phyloP scores from a whole-genome alignment of 176 grass and related monocot species.

The Hordeum vulgare region MorexV3_pseudomolecules_assembly NC_058522.1:66877837-66878336 shows the following conservation, averaged over 20 bases:
- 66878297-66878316: conserved; percentile 80
- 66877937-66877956: too few species aligned
- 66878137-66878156: neutral
- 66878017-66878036: neutral
- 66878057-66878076: conserved; percentile 7
- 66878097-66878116: conserved; percentile 9
- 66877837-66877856: too few species aligned
- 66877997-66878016: neutral
- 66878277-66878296: conserved; percentile 68
- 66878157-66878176: neutral
- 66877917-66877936: too few species aligned
- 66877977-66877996: too few species aligned
- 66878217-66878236: neutral
- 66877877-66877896: too few species aligned
- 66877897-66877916: too few species aligned
- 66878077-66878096: neutral
- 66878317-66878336: conserved; percentile 55
- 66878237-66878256: conserved; percentile 42
- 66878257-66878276: conserved; percentile 44
- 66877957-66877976: too few species aligned
- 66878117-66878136: conserved; percentile 1
- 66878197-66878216: conserved; percentile 11
- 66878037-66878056: conserved; percentile 29
- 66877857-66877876: too few species aligned
- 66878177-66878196: neutral